Evolutionary conservation across 2,329 filamentous ascomycete species (phyloP), one percentile per base, ranked within the genome.

Genomic region (Aspergillus neoniger): DNA sequence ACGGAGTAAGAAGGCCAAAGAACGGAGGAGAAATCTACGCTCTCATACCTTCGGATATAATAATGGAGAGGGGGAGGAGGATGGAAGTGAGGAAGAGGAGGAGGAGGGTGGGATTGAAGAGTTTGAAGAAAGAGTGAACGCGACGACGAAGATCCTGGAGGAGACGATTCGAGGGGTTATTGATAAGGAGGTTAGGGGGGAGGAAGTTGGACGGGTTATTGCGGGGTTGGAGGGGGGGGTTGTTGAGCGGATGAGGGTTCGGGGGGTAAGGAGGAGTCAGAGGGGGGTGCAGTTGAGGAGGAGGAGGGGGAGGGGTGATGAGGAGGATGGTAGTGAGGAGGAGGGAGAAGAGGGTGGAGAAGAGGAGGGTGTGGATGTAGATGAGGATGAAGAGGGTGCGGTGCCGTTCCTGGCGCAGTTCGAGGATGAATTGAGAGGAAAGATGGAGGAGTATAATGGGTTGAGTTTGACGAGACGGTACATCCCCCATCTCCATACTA

Each of bases 121-220:
- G 21, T 70, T 84, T 15, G 76, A 80, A 58, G 72, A 75, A 19
- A 77, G 80, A 58, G 84, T 87, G 2, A 76, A 81, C 15, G 71
- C 74, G 3, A 75, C 85, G 65, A 88, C 85, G 1, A 71, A 74
- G 28, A 78, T 80, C 54, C 79, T 89, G 69, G 88, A 90, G 65
- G 78, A 82, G 68, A 79, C 77, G 49, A 81, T 89, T 69, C 80
- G 87, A 15, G 76, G 80, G 12, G 72, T 86, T 52, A 83, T 90
- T 60, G 88, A 90, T 72, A 79, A 79, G 8, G 78, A 82, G 59
- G 75, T 80, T 8, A 80, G 77, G 60, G 70, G 85, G 14, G 72
- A 79, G 57, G 69, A 72, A 4, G 69, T 85, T 48, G 75, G 76
- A 30, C 76, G 79, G 12, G 74, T 77, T 2, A 62, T 88, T 4